A percentile compares a stretch with the other conserved stretches of the same genome.
phyloP scores from a whole-genome alignment of 345 rosid genomes.

The Eucalyptus decipiens region DNA sequence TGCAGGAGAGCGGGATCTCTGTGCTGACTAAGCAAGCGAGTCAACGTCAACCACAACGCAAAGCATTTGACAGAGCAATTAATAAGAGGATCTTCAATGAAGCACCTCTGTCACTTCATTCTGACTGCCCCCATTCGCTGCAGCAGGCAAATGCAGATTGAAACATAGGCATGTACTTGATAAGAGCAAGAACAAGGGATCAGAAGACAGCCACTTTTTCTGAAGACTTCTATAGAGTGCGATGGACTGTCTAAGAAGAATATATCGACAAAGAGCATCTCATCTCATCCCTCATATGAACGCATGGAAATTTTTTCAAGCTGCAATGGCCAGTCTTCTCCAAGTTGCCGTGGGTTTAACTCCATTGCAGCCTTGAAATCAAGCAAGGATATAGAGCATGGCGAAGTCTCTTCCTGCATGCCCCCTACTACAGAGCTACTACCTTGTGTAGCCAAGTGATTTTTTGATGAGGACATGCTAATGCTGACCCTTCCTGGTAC shows the following conservation, averaged over 20 bases:
- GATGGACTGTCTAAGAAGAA: neutral
- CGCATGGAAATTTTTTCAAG: neutral
- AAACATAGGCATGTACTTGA: neutral
- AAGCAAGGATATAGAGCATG: conserved; percentile 3
- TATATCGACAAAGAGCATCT: neutral
- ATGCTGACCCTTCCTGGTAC: conserved; percentile 33
- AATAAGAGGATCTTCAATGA: neutral
- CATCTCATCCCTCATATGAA: neutral
- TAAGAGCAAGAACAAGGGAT: neutral
- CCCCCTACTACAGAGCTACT: conserved; percentile 3
- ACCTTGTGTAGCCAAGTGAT: conserved; percentile 40
- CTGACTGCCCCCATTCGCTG: neutral
- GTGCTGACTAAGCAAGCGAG: neutral
- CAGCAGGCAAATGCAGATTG: neutral
- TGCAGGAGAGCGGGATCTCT: neutral
- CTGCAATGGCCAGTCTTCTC: neutral
- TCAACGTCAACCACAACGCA: neutral
- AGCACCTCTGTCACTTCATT: neutral
- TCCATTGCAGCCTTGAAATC: conserved; percentile 22
- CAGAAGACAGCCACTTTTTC: neutral
- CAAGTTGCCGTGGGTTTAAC: neutral
- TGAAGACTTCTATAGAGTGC: neutral
- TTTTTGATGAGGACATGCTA: conserved; percentile 37
- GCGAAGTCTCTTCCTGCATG: conserved; percentile 3
- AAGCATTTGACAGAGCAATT: neutral